A percentile compares a stretch with the other conserved stretches of the same genome.
These are phyloP conservation scores for Salvia miltiorrhiza DNA, from an alignment of 257 asterid genomes.

Conservation along the genomic window DNA sequence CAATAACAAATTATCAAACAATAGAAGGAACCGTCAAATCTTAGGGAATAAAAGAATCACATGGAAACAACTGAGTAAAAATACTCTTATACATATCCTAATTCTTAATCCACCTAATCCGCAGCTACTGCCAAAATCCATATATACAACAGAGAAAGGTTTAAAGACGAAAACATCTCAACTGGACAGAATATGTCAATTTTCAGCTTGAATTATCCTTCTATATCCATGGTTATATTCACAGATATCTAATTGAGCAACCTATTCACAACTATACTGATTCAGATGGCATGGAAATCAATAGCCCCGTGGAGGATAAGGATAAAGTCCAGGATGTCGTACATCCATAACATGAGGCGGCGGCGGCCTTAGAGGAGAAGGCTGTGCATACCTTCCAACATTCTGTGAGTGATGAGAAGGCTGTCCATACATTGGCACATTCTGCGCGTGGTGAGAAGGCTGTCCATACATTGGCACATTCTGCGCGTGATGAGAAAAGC, in stretches of 20 bases:
- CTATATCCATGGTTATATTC: not conserved
- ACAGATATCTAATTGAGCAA: not conserved
- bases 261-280: not conserved
- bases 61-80: not conserved
- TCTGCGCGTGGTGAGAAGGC: not conserved
- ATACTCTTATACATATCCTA: too few relatives aligned
- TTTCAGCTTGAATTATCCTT: not conserved
- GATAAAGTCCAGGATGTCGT: conserved; percentile 1
- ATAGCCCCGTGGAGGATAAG: not conserved
- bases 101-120: too few relatives aligned
- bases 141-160: not conserved
- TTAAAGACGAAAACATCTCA: not conserved
- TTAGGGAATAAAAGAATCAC: too few relatives aligned
- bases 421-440: not conserved
- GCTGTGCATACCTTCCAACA: not conserved
- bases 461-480: not conserved
- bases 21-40: too few relatives aligned
- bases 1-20: not conserved
- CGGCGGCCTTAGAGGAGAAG: not conserved
- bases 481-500: not conserved
- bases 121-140: not conserved
- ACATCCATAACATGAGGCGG: not conserved
- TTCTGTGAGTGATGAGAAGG: not conserved
- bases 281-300: not conserved
- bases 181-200: not conserved